Base-by-base conservation (phyloP, 73 alveolate genomes). In the Stentor coeruleus region DNA sequence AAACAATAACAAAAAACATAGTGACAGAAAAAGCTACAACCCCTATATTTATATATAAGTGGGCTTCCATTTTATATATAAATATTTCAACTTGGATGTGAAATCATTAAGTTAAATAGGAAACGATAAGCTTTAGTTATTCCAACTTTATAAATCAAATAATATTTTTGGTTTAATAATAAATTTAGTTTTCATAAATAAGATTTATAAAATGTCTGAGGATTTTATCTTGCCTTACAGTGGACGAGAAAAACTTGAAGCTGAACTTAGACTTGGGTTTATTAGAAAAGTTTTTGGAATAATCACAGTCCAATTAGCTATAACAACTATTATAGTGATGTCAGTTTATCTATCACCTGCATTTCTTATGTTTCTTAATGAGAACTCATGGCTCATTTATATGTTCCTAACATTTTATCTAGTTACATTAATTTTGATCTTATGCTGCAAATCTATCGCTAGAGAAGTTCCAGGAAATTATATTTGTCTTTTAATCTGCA, bases 391-490 rank as follows among this genome's bases (percentile, higher is more conserved):
- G 88, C 3, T 59, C 3, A 6, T 84, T 0, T 15, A 1, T 3
- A 3, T 59, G 2, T 6, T 81, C 1, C 3, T 84, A 1, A 82
- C 28, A 14, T 3, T 35, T 15, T 14, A 72, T 38, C 38, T 84
- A 26, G 75, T 31, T 0, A 15, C 74, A 3, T 3, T 79, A 40
- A 40, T 75, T 39, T 3, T 38, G n/a, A 39, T 91, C 37, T 83
- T 86, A 31, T 91, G 97, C 59, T 79, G 82, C 11, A 85, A 82
- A 86, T 66, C 77, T 58, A 3, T 74, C 59, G 87, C 95, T 3
- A 89, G 89, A 86, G 84, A 81, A 58, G 91, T 89, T 58, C 97
- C 97, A 30, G 58, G 42, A 31, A 91, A 91, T 84, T 91, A 91
- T 84, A n/a, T 77, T 40, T 77, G 81, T 58, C 81, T 91, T 74